phyloP scores from a whole-genome alignment of 169 alveolate species.

The Prorocentrum cordatum region DNA sequence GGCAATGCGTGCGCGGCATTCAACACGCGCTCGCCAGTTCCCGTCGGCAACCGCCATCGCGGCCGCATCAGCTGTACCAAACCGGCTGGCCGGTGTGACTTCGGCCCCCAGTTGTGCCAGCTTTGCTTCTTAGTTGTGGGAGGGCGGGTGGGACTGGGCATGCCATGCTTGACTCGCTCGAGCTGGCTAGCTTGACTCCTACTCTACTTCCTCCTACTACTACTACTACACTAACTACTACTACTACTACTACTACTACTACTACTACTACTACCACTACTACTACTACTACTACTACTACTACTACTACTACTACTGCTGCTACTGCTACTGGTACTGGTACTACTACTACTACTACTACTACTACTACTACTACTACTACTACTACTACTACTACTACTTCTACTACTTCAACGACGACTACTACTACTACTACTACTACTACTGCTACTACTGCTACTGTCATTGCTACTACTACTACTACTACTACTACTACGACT shows the following conservation, averaged over 20 bases:
- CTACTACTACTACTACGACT: not conserved
- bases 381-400: not conserved
- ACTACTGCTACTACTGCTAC: not conserved
- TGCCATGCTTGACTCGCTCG: no score
- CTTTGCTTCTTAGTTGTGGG: no score
- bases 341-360: not conserved
- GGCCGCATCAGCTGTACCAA: no score
- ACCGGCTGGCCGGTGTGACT: no score
- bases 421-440: not conserved
- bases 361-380: not conserved
- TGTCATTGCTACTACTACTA: not conserved
- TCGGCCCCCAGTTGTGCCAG: no score
- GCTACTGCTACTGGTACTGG: not conserved
- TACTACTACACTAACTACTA: not conserved
- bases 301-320: not conserved
- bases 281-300: not conserved
- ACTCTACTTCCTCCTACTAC: not conserved
- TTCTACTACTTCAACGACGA: not conserved
- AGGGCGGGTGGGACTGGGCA: no score
- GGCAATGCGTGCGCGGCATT: no score
- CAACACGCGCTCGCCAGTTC: no score
- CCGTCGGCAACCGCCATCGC: no score
- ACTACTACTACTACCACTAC: not conserved
- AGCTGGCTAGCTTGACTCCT: no score
- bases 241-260: not conserved